Percentiles rank a stretch among this genome's conserved stretches.
These are phyloP conservation scores for Protomyces pachydermus DNA, from an alignment of 1,139 yeast species.

Conservation along the genomic window DNA sequence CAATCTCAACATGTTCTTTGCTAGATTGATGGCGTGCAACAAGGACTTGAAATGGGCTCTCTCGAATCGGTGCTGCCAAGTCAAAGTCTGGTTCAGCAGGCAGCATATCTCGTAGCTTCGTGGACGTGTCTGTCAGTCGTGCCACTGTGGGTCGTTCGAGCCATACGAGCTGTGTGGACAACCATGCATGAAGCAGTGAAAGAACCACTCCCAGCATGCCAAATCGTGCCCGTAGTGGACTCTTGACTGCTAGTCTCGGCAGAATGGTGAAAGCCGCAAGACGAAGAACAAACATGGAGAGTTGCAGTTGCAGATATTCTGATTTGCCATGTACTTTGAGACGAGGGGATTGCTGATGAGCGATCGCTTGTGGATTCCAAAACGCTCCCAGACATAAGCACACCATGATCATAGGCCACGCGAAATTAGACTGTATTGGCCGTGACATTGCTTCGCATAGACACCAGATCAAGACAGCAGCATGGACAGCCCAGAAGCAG, in stretches of 20 bases:
- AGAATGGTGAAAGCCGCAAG: neutral
- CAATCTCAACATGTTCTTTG: neutral
- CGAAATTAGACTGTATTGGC: neutral
- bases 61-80: neutral
- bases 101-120: neutral
- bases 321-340: constrained; percentile 3
- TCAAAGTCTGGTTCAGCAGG: neutral
- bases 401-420: neutral
- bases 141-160: neutral
- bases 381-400: constrained; percentile 11
- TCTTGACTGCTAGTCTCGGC: neutral
- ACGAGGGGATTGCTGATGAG: neutral
- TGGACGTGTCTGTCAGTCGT: neutral
- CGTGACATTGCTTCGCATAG: constrained; percentile 5
- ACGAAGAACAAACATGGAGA: neutral
- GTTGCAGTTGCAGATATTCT: constrained; percentile 2
- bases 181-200: neutral
- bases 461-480: constrained; percentile 23
- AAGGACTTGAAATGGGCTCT: neutral
- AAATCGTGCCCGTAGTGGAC: neutral
- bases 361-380: constrained; percentile 1
- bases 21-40: neutral
- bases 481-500: constrained; percentile 27
- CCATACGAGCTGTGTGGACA: neutral
- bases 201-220: neutral